A percentile compares a stretch with the other conserved stretches of the same genome.
These are phyloP conservation scores for Paracamarosporium sp. DNA, from an alignment of 2,329 filamentous ascomycete species.

Conservation along the genomic window DNA sequence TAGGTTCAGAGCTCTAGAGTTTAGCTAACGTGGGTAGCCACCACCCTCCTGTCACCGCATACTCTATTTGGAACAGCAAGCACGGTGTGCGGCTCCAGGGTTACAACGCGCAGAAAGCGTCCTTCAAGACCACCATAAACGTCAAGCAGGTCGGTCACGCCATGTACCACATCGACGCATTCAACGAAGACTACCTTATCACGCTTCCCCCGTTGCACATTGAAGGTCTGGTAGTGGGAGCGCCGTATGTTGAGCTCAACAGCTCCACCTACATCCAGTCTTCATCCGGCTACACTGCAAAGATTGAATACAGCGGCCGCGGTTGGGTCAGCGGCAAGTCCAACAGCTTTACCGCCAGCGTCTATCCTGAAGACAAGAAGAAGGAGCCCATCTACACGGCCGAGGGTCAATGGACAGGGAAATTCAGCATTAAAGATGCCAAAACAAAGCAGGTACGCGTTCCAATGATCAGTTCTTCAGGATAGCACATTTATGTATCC, in stretches of 20 bases:
- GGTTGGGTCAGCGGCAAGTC: conserved; percentile 97
- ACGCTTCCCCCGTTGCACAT: conserved; percentile 92
- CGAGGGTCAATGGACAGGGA: conserved; percentile 88
- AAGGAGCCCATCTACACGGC: conserved; percentile 80
- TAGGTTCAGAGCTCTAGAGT: background rate
- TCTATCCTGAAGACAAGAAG: conserved; percentile 74
- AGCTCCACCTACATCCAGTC: conserved; percentile 84
- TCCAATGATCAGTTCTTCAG: background rate
- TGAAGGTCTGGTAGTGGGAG: conserved; percentile 85
- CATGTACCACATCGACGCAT: conserved; percentile 73
- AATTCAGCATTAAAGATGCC: conserved; percentile 78
- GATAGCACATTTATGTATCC: too few species aligned
- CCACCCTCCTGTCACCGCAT: conserved; percentile 93
- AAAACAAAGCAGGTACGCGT: conserved; percentile 45
- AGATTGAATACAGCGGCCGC: conserved; percentile 91
- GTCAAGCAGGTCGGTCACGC: conserved; percentile 95
- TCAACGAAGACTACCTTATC: conserved; percentile 81
- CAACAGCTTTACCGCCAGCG: conserved; percentile 80
- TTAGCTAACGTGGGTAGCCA: conserved; percentile 59
- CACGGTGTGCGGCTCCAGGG: conserved; percentile 78
- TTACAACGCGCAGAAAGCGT: conserved; percentile 96
- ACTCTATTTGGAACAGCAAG: conserved; percentile 86
- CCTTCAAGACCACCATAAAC: conserved; percentile 90
- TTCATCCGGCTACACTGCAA: conserved; percentile 83
- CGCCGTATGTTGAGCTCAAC: conserved; percentile 91